Conservation (phyloP, 441 rosid species). For the Lepidium campestre region DNA sequence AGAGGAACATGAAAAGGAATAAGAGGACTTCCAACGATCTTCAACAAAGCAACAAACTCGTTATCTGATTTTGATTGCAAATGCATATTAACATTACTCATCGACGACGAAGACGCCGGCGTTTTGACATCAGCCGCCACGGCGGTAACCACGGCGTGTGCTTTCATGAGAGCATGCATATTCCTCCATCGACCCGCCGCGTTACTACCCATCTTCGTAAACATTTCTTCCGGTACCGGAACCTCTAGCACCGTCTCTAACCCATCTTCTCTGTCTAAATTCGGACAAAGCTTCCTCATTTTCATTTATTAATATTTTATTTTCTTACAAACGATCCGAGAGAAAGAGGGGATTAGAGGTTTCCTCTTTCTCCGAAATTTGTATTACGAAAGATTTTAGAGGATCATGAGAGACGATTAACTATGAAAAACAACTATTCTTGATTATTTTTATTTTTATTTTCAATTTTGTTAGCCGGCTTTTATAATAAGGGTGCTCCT, state of each 20-base stretch:
- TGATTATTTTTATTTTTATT: not conserved
- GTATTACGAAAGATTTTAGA: slow-evolving; percentile 7
- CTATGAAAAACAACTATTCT: not conserved
- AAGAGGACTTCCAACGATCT: slow-evolving; percentile 91
- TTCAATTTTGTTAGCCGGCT: slow-evolving; percentile 21
- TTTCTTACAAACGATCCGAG: not conserved
- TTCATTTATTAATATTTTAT: not conserved
- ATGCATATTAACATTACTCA: slow-evolving; percentile 32
- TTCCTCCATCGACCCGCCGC: slow-evolving; percentile 72
- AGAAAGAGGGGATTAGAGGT: slow-evolving; percentile 22
- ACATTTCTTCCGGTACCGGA: slow-evolving; percentile 96
- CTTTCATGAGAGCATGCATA: slow-evolving; percentile 66
- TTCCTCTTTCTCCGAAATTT: slow-evolving; percentile 29
- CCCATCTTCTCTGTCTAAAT: slow-evolving; percentile 70
- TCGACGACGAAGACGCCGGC: slow-evolving; percentile 28
- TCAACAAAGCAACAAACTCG: slow-evolving; percentile 86
- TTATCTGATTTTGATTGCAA: slow-evolving; percentile 67
- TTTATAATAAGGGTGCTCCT: slow-evolving; percentile 37
- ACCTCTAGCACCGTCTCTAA: slow-evolving; percentile 91
- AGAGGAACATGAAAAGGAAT: slow-evolving; percentile 68
- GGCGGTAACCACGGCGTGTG: slow-evolving; percentile 34
- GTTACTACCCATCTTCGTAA: slow-evolving; percentile 68
- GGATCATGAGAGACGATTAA: slow-evolving; percentile 4
- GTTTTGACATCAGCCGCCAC: slow-evolving; percentile 18
- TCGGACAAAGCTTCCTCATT: slow-evolving; percentile 88